Conservation (phyloP, 2,329 filamentous ascomycete species). For the Claviceps sp. region DNA sequence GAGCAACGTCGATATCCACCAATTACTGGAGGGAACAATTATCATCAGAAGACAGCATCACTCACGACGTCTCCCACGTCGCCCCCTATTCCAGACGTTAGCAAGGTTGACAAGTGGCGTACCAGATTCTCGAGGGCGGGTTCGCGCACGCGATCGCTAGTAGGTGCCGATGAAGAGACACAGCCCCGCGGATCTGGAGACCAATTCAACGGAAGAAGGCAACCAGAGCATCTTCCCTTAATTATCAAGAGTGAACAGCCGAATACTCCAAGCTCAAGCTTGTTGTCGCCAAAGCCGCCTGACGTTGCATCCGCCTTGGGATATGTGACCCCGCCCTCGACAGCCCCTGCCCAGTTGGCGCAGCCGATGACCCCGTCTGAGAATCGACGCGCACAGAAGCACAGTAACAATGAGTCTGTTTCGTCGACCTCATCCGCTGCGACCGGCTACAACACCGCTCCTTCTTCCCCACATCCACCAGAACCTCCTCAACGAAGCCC, state of each 20-base stretch:
- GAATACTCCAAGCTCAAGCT: not conserved
- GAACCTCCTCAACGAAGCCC: slow-evolving; percentile 17
- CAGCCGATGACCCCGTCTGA: not conserved
- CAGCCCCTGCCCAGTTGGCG: not conserved
- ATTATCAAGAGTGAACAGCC: not conserved
- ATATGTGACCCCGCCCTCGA: not conserved
- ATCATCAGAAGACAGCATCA: slow-evolving; percentile 14
- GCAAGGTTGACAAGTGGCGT: slow-evolving; percentile 21
- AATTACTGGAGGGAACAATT: slow-evolving; percentile 20
- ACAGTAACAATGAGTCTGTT: slow-evolving; percentile 8
- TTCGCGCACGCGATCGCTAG: not conserved
- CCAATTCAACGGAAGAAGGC: not conserved
- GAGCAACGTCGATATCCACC: slow-evolving; percentile 23
- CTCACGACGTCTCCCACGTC: slow-evolving; percentile 15
- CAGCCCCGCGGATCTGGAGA: not conserved
- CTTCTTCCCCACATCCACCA: slow-evolving; percentile 12
- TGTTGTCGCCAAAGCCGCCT: not conserved
- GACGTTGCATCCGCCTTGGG: slow-evolving; percentile 1
- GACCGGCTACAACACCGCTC: slow-evolving; percentile 8
- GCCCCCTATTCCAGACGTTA: slow-evolving; percentile 16
- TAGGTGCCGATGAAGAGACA: not conserved
- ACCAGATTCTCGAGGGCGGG: slow-evolving; percentile 12
- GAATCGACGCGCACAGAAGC: slow-evolving; percentile 1
- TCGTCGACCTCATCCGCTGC: slow-evolving; percentile 4
- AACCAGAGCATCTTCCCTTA: not conserved